Base-by-base conservation (phyloP, 768 basidiomycete species). In the Panaeolus cyanescens region DNA sequence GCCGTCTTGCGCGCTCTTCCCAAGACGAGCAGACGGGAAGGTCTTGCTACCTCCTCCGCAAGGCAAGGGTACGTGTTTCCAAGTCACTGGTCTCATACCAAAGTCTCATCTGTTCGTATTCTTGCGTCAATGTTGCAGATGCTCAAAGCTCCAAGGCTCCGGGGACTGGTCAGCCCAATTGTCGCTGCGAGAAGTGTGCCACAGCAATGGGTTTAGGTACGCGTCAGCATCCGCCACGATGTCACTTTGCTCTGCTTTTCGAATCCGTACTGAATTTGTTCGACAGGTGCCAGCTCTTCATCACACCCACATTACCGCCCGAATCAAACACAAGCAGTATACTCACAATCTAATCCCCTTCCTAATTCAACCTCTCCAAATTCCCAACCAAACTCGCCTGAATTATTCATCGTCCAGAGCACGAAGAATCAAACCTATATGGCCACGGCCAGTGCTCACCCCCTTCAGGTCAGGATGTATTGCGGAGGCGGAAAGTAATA, bases 271-370 rank as follows among this genome's bases (percentile, higher is more conserved):
- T 50, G 25, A 50, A 50, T 50, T 12, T 9, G 25, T 50, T 50
- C 45, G 45, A 50, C 45, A 50, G 45, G 45, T 50, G 45, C 25
- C 45, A 50, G 8, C 45, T 25, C 45, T 28, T 12, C 45, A 50
- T 50, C 45, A 50, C 45, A 50, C 25, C 45, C 45, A 50, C 45
- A 50, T 50, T 50, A 50, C 45, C 22, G 45, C 22, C 22, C 45
- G 22, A 50, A 28, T 15, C 45, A 50, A 50, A 28, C 22, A 12
- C 45, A 50, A 28, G 8, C 22, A n/a, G 45, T 50, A 25, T 50
- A 28, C 45, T 28, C 45, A 1, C 45, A 50, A 28, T 28, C 45
- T 50, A 50, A 50, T 50, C 45, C 45, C 45, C 22, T 28, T 50
- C 45, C 45, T 28, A 50, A 50, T 25, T 25, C 45, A 50, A 25